Conservation (phyloP, 1,139 yeast species). For the Yamadazyma aaseri region DNA sequence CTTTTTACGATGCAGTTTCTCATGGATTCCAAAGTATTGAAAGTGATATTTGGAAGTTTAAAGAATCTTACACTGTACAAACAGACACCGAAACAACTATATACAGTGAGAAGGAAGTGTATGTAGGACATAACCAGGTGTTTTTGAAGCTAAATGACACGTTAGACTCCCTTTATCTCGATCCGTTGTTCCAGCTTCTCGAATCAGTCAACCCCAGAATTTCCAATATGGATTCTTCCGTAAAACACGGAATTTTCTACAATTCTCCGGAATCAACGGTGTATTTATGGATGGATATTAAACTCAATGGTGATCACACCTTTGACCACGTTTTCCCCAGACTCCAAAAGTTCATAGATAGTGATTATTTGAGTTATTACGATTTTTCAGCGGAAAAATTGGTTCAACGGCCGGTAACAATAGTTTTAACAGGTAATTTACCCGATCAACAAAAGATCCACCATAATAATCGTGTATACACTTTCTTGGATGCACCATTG, state of each 20-base stretch:
- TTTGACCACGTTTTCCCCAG: slow-evolving; percentile 29
- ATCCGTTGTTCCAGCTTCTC: slow-evolving; percentile 50
- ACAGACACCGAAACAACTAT: slow-evolving; percentile 19
- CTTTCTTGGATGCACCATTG: slow-evolving; percentile 42
- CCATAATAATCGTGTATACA: slow-evolving; percentile 27
- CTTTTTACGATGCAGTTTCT: slow-evolving; percentile 61
- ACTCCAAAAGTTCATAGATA: slow-evolving; percentile 32
- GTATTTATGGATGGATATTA: slow-evolving; percentile 44
- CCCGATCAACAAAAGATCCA: slow-evolving; percentile 29
- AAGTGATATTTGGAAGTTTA: slow-evolving; percentile 66
- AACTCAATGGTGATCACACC: slow-evolving; percentile 35
- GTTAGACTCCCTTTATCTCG: slow-evolving; percentile 51
- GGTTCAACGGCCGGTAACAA: slow-evolving; percentile 35
- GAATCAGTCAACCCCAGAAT: slow-evolving; percentile 38
- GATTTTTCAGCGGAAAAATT: slow-evolving; percentile 23
- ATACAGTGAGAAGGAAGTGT: slow-evolving; percentile 41
- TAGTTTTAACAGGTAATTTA: slow-evolving; percentile 43
- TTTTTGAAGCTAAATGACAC: slow-evolving; percentile 46
- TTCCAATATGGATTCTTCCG: slow-evolving; percentile 6
- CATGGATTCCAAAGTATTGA: slow-evolving; percentile 64
- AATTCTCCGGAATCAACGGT: slow-evolving; percentile 40
- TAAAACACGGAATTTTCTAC: slow-evolving; percentile 34
- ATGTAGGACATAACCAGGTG: slow-evolving; percentile 63
- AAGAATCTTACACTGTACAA: slow-evolving; percentile 26
- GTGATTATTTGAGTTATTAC: slow-evolving; percentile 33